phyloP scores from a whole-genome alignment of 257 asterid species.

The Marsdenia floribunda region DNA sequence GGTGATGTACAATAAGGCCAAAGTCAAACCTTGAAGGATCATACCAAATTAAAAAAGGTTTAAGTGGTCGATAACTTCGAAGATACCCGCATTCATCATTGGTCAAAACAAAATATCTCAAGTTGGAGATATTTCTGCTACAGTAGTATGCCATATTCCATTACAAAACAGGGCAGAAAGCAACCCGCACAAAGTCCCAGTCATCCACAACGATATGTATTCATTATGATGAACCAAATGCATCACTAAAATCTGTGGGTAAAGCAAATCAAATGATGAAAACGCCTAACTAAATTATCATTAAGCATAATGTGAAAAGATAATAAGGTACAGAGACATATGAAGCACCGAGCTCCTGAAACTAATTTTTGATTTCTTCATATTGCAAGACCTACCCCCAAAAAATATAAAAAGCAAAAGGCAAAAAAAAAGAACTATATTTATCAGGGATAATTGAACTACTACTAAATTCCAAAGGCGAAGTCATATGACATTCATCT shows the following conservation, averaged over 20 bases:
- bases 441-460: constrained; percentile 18
- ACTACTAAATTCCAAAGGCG: constrained; percentile 12
- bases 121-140: background rate
- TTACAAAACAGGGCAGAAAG: background rate
- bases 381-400: background rate
- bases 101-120: background rate
- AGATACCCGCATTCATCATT: too few species aligned
- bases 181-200: background rate
- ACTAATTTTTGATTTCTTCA: constrained; percentile 2
- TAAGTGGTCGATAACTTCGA: background rate
- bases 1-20: too few species aligned
- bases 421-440: constrained; percentile 16
- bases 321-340: constrained; percentile 15
- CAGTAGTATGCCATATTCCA: background rate
- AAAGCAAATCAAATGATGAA: background rate
- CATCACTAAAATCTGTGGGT: background rate
- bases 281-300: constrained; percentile 18
- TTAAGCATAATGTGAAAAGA: constrained; percentile 7
- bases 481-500: constrained; percentile 7
- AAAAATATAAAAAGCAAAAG: constrained; percentile 9
- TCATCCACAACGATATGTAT: background rate
- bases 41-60: background rate
- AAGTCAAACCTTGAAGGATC: background rate
- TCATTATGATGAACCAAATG: background rate
- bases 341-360: constrained; percentile 7